Evolutionary conservation across 805 yeast genomes (phyloP).

Genomic region (Starmerella floris): DNA sequence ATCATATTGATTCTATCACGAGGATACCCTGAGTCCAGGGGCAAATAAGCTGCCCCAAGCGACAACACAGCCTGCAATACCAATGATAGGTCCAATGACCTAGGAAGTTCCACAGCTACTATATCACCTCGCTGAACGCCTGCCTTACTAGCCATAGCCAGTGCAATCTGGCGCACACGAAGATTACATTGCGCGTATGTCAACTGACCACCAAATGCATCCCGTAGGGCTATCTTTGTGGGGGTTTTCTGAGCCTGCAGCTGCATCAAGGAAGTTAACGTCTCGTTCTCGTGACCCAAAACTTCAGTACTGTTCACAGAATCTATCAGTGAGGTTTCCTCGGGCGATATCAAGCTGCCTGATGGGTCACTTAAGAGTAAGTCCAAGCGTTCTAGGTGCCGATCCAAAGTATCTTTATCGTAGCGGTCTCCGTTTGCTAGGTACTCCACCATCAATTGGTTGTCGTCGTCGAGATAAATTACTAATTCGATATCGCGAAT

Average conservation of each 20-base stretch:
- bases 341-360: constrained; percentile 1
- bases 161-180: background rate
- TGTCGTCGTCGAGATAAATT: constrained; percentile 3
- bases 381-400: constrained; percentile 5
- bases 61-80: constrained; percentile 8
- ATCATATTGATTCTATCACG: constrained; percentile 6
- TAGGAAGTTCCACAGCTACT: constrained; percentile 7
- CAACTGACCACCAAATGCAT: background rate
- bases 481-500: constrained; percentile 14
- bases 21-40: constrained; percentile 12
- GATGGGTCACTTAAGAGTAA: background rate
- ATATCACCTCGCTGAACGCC: constrained; percentile 12
- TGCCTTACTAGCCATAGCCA: background rate
- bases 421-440: constrained; percentile 12
- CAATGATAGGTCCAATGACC: constrained; percentile 7
- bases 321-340: background rate
- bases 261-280: constrained; percentile 1
- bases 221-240: constrained; percentile 4
- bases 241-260: constrained; percentile 2
- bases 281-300: background rate
- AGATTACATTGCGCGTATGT: constrained; percentile 5
- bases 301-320: background rate
- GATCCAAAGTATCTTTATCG: constrained; percentile 1
- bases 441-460: constrained; percentile 6
- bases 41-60: constrained; percentile 11